phyloP scores from a whole-genome alignment of 1,284 basidiomycete species.

The Tylopilus sp. region DNA sequence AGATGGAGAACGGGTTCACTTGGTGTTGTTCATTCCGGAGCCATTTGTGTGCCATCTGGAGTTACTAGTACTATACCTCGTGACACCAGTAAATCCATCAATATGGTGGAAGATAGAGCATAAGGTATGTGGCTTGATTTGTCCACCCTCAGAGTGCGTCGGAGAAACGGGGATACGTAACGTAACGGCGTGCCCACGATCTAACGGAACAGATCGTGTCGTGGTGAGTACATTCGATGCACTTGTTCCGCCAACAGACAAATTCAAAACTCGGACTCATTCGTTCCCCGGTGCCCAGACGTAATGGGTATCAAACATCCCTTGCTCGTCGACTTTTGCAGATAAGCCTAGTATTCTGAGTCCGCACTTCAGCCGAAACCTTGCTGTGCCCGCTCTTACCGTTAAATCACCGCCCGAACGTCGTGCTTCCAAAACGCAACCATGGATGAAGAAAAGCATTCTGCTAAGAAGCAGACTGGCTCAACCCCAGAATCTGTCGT shows the following conservation, averaged over 20 bases:
- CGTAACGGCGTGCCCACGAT: neutral
- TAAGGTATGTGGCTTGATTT: neutral
- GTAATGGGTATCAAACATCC: neutral
- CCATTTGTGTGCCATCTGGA: no score
- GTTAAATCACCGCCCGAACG: neutral
- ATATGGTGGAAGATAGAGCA: no score
- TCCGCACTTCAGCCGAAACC: slow-evolving; percentile 1
- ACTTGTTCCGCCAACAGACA: neutral
- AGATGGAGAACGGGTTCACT: no score
- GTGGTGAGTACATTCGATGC: neutral
- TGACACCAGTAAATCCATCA: neutral
- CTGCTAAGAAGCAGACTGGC: neutral
- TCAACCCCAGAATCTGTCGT: neutral
- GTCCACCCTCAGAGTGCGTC: neutral
- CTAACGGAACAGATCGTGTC: neutral
- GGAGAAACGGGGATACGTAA: neutral
- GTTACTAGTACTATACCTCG: no score
- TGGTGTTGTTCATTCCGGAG: no score
- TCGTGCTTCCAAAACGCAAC: neutral
- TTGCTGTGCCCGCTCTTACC: neutral
- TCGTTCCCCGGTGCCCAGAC: neutral
- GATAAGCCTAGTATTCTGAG: neutral
- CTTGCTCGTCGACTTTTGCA: neutral
- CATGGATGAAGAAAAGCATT: slow-evolving; percentile 26
- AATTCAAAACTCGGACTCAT: neutral